phyloP scores from a whole-genome alignment of 352 stramenopile species.

The Pseudoperonospora humuli region DNA sequence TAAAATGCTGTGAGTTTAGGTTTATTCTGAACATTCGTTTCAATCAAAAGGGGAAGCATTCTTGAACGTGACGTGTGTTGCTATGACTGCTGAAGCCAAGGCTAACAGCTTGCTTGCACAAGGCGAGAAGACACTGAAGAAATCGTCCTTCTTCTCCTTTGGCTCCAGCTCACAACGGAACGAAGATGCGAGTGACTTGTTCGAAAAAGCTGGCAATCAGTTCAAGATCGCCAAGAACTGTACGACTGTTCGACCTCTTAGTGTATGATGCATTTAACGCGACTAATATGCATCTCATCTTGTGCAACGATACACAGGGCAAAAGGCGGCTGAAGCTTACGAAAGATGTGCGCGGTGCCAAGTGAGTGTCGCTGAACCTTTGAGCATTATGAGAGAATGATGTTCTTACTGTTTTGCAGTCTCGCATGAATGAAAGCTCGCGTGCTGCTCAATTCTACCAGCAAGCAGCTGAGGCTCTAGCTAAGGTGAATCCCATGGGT shows the following conservation, averaged over 20 bases:
- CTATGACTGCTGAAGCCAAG: conserved; percentile 69
- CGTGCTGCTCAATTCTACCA: conserved; percentile 84
- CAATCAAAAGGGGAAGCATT: too few species aligned
- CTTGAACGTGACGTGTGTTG: too few species aligned
- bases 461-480: conserved; percentile 62
- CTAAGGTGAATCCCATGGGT: conserved; percentile 76
- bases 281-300: background rate
- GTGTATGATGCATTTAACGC: background rate
- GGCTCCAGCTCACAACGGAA: conserved; percentile 90
- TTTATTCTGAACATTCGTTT: too few species aligned
- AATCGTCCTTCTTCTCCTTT: conserved; percentile 95
- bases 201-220: conserved; percentile 92
- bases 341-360: conserved; percentile 80
- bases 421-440: conserved; percentile 74
- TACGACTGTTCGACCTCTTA: conserved; percentile 10
- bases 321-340: conserved; percentile 68
- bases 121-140: conserved; percentile 87
- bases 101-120: conserved; percentile 73
- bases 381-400: background rate
- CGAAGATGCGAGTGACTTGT: conserved; percentile 94
- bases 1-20: too few species aligned
- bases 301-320: conserved; percentile 28
- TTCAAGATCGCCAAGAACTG: conserved; percentile 94
- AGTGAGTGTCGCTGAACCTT: conserved; percentile 16
- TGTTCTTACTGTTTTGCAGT: conserved; percentile 24